A percentile compares a stretch with the other conserved stretches of the same genome.
phyloP scores from a whole-genome alignment of 2,329 filamentous ascomycete genomes.

The Aspergillus sojae region DNA sequence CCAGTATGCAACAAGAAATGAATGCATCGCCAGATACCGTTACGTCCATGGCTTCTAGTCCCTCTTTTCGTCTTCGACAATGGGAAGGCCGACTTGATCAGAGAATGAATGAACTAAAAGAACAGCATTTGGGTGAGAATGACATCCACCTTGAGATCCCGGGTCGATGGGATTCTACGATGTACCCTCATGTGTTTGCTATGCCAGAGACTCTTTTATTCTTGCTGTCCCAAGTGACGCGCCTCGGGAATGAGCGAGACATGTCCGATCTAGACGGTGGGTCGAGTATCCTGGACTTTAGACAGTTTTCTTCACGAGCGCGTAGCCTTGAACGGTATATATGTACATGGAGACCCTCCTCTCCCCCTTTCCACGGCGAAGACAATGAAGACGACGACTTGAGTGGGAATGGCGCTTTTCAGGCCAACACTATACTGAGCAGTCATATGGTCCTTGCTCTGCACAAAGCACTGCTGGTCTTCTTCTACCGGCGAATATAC shows the following conservation, averaged over 20 bases:
- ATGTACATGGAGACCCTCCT: slow-evolving; percentile 20
- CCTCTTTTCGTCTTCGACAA: slow-evolving; percentile 34
- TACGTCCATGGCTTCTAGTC: slow-evolving; percentile 36
- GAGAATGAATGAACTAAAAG: slow-evolving; percentile 36
- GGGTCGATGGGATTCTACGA: slow-evolving; percentile 43
- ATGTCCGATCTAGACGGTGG: slow-evolving; percentile 24
- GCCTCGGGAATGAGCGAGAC: slow-evolving; percentile 48
- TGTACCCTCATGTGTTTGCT: slow-evolving; percentile 51
- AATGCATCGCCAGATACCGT: slow-evolving; percentile 12
- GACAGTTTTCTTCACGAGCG: slow-evolving; percentile 36
- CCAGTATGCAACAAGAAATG: background rate
- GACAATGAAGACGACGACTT: background rate
- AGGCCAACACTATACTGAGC: slow-evolving; percentile 20
- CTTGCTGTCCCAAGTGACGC: slow-evolving; percentile 46
- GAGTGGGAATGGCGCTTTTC: background rate
- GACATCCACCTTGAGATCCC: slow-evolving; percentile 49
- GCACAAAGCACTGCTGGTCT: slow-evolving; percentile 48
- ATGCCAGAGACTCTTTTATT: slow-evolving; percentile 48
- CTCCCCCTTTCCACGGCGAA: slow-evolving; percentile 4
- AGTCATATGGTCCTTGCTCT: slow-evolving; percentile 42
- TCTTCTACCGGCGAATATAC: slow-evolving; percentile 51
- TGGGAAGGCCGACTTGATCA: slow-evolving; percentile 33
- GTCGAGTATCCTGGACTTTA: slow-evolving; percentile 20
- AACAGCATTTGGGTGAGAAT: slow-evolving; percentile 46
- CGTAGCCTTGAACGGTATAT: slow-evolving; percentile 39